A percentile compares a stretch with the other conserved stretches of the same genome.
Conservation (phyloP, 2,329 filamentous ascomycete genomes). For the Didymella glomerata region DNA sequence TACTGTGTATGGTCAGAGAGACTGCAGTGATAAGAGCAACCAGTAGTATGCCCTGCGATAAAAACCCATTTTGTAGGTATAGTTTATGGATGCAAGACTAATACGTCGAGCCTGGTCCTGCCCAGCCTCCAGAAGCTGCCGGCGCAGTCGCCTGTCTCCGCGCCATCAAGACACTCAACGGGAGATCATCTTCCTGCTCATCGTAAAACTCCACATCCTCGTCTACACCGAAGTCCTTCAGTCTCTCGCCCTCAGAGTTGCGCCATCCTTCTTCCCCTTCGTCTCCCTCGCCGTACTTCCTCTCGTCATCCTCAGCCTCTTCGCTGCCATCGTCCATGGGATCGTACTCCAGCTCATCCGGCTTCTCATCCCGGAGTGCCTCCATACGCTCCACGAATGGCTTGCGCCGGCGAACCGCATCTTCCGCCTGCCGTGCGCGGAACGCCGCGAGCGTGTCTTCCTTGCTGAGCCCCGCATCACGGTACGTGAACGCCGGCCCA, state of each 20-base stretch:
- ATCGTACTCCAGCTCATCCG: conserved; percentile 30
- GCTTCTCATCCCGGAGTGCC: conserved; percentile 11
- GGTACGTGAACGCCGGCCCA: conserved; percentile 50
- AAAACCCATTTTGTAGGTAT: background rate
- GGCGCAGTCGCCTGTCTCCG: conserved; percentile 28
- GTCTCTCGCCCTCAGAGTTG: conserved; percentile 76
- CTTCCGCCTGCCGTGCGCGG: conserved; percentile 61
- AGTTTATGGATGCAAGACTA: background rate
- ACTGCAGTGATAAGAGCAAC: too few species aligned
- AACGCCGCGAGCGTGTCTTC: conserved; percentile 62
- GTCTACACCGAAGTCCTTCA: conserved; percentile 82
- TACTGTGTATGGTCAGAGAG: too few species aligned
- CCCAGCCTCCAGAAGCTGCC: conserved; percentile 4
- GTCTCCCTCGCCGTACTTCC: conserved; percentile 28
- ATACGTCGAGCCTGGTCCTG: conserved; percentile 1
- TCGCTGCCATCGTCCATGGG: conserved; percentile 35
- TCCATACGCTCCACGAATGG: conserved; percentile 56
- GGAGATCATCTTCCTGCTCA: conserved; percentile 71
- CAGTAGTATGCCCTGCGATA: background rate
- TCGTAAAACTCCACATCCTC: conserved; percentile 75
- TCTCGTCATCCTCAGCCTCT: conserved; percentile 29
- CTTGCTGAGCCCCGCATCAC: conserved; percentile 49
- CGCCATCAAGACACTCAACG: conserved; percentile 70
- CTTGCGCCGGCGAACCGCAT: conserved; percentile 55
- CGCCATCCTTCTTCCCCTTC: conserved; percentile 71